Base-by-base conservation (phyloP, 2,329 filamentous ascomycete species). In the Fusarium sp. region DNA sequence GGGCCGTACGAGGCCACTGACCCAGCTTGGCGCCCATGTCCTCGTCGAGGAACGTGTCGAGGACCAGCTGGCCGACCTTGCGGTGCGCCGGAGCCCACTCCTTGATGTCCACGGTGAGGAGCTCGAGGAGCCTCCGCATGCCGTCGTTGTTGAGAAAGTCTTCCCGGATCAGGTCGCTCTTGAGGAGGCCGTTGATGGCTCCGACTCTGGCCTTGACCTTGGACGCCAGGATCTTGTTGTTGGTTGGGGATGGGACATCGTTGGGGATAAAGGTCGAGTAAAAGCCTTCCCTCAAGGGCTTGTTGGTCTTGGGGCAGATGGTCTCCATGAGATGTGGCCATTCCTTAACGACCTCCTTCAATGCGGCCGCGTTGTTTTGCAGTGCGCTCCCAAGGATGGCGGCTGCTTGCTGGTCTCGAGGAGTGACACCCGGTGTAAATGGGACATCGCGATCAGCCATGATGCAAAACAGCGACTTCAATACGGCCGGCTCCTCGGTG, bases 41-140 rank as follows among this genome's bases (percentile, higher is more conserved):
- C 70, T 88, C 86, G 76, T 93, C 91, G n/a, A 93, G 82, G 77
- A 93, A 93, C 69, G 87, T 91, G 77, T 93, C 91, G 37, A 89
- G 84, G 31, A 92, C 85, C 65, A 93, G 84, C 69, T 90, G 85
- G 2, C 87, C 89, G 27, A 88, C 87, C 76, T 88, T 89, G 67
- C 85, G 85, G 77, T 88, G 85, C 7, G 88, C 86, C 2, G 82
- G 78, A 16, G 85, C 85, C 84, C 90, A 89, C 29, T 85, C 83
- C 6, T 83, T 80, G n/a, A 82, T 85, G 27, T 85, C 81, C 10
- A 82, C 84, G 5, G 84, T 76, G 38, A 92, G 85, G 8, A 91
- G 84, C 50, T 86, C 84, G 16, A 91, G 83, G 8, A 92, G 82
- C 35, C 85, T 83, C 29, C 82, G 81, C 85, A 92, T 90, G 22